Base-by-base conservation (phyloP, 257 asterid species). In the Perilla frutescens region DNA sequence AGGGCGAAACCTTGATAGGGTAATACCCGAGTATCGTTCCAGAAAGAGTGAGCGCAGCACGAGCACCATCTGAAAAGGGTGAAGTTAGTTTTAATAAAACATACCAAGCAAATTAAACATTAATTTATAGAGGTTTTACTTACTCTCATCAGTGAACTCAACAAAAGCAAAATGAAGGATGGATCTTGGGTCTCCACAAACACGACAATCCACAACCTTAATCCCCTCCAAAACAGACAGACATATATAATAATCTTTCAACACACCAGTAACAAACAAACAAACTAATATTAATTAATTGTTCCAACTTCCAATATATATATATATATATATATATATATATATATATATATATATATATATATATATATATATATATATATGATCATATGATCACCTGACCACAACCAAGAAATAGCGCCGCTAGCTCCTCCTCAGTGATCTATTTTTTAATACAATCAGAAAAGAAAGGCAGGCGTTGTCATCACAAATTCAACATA, bases 121-220 rank as follows among this genome's bases (percentile, higher is more conserved):
- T 34, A 34, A 1, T 34, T 34, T 34, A 1, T 34, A 34, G n/a
- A n/a, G n/a, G n/a, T n/a, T n/a, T n/a, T 34, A 43, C 12, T 48
- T 71, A 85, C 92, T 88, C 81, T 83, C 85, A 53, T 85, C 85
- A 34, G 90, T 87, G 57, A 87, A 87, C 80, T 87, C 92, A 31
- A 87, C 32, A 31, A 87, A 84, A 39, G 92, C 92, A 71, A 87
- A 87, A 58, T 88, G 87, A 70, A 87, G 92, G 2, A 84, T 86
- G 49, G 92, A 87, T 57, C 82, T 85, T 41, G 88, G 88, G 73
- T 87, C 91, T 7, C 89, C 89, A 66, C 89, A 87, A 3, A 84
- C 84, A 32, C 91, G 86, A 73, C 86, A 84, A 66, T 87, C 91
- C 57, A 84, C 87, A 47, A 87, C 89, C 87, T 87, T 83, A n/a